These are phyloP conservation scores for Metschnikowia drakensbergensis DNA, from an alignment of 805 yeast genomes.

Conservation along the genomic window DNA sequence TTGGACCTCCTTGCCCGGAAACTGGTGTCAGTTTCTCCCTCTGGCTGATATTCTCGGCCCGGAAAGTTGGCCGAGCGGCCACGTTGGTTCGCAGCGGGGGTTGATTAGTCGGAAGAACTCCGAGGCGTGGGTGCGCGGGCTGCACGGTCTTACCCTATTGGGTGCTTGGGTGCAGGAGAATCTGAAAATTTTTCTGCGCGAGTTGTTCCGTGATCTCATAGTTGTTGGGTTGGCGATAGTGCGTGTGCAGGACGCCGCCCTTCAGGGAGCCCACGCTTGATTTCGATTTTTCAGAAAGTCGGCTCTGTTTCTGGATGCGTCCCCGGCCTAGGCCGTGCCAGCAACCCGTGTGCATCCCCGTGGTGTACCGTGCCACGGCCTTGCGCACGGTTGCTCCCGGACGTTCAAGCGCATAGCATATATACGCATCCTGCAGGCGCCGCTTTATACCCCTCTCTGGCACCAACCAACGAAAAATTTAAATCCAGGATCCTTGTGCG, in stretches of 20 bases:
- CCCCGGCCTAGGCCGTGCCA: too few species aligned
- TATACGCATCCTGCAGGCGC: slow-evolving; percentile 10
- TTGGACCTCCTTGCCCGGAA: too few species aligned
- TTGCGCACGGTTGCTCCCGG: slow-evolving; percentile 1
- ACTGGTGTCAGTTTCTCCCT: not conserved
- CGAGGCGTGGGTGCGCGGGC: not conserved
- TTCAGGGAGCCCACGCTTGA: too few species aligned
- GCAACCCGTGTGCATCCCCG: too few species aligned
- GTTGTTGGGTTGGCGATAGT: slow-evolving; percentile 5
- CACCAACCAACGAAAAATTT: slow-evolving; percentile 14
- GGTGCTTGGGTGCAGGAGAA: not conserved
- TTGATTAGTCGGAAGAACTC: slow-evolving; percentile 5
- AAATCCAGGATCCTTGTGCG: not conserved
- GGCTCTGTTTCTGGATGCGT: not conserved
- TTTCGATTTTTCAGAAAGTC: not conserved
- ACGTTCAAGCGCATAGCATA: slow-evolving; percentile 7
- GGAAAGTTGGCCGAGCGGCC: not conserved
- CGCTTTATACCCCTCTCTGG: slow-evolving; percentile 13
- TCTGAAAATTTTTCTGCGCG: slow-evolving; percentile 7
- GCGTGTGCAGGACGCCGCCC: not conserved
- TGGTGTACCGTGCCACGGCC: not conserved
- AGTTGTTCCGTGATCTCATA: slow-evolving; percentile 7
- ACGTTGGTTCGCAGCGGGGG: slow-evolving; percentile 1
- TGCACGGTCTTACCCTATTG: not conserved
- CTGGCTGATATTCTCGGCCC: not conserved